Base-by-base conservation (phyloP, 2,329 filamentous ascomycete species). In the Cladosporium sp. region DNA sequence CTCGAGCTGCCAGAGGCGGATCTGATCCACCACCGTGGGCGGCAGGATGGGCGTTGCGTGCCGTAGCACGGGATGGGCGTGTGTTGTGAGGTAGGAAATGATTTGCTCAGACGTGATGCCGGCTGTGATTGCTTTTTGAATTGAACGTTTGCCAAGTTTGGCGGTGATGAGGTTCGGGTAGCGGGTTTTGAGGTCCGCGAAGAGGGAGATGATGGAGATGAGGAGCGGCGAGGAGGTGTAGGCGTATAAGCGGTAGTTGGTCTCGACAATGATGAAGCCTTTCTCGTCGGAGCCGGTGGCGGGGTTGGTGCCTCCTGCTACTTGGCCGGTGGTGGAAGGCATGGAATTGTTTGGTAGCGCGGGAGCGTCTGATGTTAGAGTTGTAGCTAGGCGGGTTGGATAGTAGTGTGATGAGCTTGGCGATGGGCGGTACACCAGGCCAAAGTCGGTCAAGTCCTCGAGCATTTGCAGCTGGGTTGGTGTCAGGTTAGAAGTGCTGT, bases 31-130 rank as follows among this genome's bases (percentile, higher is more conserved):
- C 15, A 99, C 94, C 0, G 95, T 97, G 0, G 94, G 92, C 1
- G 95, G 94, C 1, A 99, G 82, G 15, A 96, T 84, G 1, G 92
- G 89, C 0, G 84, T 82, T 43, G 84, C 81, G 62, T 88, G 88
- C 67, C 88, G 87, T 84, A 99, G 91, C 74, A 97, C 90, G 45
- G 95, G 92, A 76, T 99, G 94, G 0, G 94, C 94, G 75, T 99
- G 93, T 3, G 90, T 88, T 7, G 88, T 86, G 1, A 99, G 85
- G 76, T 97, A 99, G 17, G 88, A 87, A 68, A 99, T 93, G 73
- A 99, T 96, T 73, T 99, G 94, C 67, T 96, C 88, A 15, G 91
- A 88, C 0, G 92, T 97, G 77, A 99, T 99, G 69, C 94, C 94
- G 70, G 88, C 88, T 61, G 86, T 82, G 64, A 97, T 92, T 62